Conservation (phyloP, 495 filamentous ascomycete genomes). For the Cryomyces minteri region DNA sequence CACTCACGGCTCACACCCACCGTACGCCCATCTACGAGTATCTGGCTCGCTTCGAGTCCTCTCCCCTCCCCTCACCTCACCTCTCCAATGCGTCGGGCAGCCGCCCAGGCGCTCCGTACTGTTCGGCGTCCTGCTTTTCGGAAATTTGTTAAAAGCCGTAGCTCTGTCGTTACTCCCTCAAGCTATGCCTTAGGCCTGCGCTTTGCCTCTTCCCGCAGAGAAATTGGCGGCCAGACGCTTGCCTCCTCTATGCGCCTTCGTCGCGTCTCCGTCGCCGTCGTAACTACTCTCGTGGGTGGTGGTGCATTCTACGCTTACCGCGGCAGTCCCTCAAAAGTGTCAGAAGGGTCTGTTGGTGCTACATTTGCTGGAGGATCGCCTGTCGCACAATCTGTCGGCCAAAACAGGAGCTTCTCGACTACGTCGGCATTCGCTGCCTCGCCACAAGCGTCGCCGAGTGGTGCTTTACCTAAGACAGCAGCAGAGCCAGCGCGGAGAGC, state of each 20-base stretch:
- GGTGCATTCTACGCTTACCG: slow-evolving; percentile 48
- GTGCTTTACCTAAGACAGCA: not conserved
- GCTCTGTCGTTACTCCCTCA: slow-evolving; percentile 25
- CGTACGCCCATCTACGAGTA: too few relatives aligned
- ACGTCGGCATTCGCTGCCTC: slow-evolving; percentile 8
- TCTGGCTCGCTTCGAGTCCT: too few relatives aligned
- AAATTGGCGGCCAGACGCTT: slow-evolving; percentile 16
- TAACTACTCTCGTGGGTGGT: slow-evolving; percentile 41
- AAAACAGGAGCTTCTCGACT: slow-evolving; percentile 7
- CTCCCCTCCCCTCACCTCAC: not conserved
- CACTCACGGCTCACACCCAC: too few relatives aligned
- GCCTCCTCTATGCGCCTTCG: slow-evolving; percentile 47
- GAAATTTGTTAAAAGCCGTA: slow-evolving; percentile 29
- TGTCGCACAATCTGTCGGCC: not conserved
- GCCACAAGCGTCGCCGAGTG: slow-evolving; percentile 10
- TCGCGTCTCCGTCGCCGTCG: slow-evolving; percentile 39
- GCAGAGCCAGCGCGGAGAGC: slow-evolving; percentile 21
- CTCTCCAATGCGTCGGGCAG: slow-evolving; percentile 42
- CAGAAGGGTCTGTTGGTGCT: not conserved
- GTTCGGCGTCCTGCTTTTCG: slow-evolving; percentile 38
- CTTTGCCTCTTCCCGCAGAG: slow-evolving; percentile 22
- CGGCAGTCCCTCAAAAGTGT: slow-evolving; percentile 11
- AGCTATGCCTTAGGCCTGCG: slow-evolving; percentile 28
- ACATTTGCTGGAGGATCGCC: not conserved
- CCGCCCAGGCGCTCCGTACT: slow-evolving; percentile 40